Base-by-base conservation (phyloP, 1,284 basidiomycete genomes). In the Leccinum laetum region DNA sequence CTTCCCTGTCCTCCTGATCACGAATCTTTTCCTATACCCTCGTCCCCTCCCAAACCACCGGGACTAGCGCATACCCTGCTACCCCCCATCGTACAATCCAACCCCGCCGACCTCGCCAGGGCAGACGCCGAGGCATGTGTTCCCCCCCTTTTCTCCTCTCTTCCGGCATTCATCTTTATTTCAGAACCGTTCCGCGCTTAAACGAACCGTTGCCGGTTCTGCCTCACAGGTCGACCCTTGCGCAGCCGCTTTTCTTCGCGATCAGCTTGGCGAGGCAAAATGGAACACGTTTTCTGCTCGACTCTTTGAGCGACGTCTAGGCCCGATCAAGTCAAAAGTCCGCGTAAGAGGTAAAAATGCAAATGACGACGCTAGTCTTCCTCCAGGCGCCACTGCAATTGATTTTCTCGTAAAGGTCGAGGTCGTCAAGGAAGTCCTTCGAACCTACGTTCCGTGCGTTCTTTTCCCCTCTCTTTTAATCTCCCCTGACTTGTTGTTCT, bases 391-490 rank as follows among this genome's bases (percentile, higher is more conserved):
- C 53, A 81, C 79, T 37, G 82, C 79, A 53, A 79, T 84, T 61
- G 83, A 84, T 65, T 84, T 83, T 71, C 81, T 83, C 60, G 78
- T 84, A 73, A 83, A 83, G 72, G 83, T 83, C 41, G 82, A 83
- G 68, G 79, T 83, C 21, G 83, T 83, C 65, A 83, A 83, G 67
- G 79, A 83, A 69, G 80, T 83, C 16, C 70, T 83, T 39, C 75
- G 82, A 67, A 79, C 76, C 6, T 84, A 78, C 67, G 81, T 84
- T 58, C 82, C 82, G 81, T 83, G 73, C 66, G 82, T 82, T 55
- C 61, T 44, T 39, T 62, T 5, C 21, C 49, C 60, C 11, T 39
- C 32, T 64, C 60, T n/a, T 53, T 59, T 63, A 35, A 39, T 39
- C 37, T 39, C 55, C 53, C 58, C 65, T 41, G 44, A 21, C 56